A percentile compares a stretch with the other conserved stretches of the same genome.
Evolutionary conservation across 73 alveolate species (phyloP).

Genomic region (Blepharisma stoltei): DNA sequence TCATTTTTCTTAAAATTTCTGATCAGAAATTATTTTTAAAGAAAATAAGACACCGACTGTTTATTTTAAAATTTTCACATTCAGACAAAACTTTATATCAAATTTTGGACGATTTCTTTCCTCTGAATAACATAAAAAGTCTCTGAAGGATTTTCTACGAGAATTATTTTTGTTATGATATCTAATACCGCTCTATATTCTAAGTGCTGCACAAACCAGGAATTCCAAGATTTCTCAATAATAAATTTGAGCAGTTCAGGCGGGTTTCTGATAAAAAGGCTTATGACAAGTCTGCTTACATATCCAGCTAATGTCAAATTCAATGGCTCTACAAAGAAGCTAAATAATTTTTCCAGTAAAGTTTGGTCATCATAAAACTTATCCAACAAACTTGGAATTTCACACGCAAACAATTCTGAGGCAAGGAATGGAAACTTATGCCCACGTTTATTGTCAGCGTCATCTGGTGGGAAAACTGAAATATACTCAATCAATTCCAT

Average conservation of each 20-base stretch:
- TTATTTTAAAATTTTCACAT: no score
- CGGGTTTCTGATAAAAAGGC: neutral
- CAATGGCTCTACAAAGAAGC: neutral
- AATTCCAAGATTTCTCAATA: neutral
- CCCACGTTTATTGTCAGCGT: neutral
- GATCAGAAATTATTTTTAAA: no score
- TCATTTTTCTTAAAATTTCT: no score
- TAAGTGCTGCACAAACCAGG: neutral
- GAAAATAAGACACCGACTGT: no score
- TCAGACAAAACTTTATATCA: no score
- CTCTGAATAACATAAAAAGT: neutral
- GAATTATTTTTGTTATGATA: neutral
- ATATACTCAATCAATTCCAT: neutral
- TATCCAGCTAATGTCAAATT: neutral
- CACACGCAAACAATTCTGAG: slow-evolving; percentile 16
- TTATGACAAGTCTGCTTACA: neutral
- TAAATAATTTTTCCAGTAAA: neutral
- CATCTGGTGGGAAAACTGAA: slow-evolving; percentile 5
- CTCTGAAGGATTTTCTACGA: neutral
- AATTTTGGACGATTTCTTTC: neutral
- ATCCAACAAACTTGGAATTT: neutral
- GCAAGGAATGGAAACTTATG: neutral
- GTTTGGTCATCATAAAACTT: neutral
- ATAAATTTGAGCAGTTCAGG: neutral
- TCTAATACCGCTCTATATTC: neutral